Evolutionary conservation across 441 rosid species (phyloP).

Genomic region (Lepidium campestre): DNA sequence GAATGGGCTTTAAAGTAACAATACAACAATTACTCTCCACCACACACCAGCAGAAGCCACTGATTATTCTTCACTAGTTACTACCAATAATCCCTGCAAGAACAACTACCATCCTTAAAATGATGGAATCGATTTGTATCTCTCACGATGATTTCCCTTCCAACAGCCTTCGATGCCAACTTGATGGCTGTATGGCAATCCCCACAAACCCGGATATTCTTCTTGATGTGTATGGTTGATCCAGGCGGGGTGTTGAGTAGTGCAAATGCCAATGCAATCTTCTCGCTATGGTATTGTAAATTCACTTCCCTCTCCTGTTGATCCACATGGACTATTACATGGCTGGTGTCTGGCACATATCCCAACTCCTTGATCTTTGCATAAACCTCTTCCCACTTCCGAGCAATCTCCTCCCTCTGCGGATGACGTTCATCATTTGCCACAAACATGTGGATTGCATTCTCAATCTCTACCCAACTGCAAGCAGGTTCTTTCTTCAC

Average conservation of each 20-base stretch:
- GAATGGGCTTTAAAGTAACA: neutral
- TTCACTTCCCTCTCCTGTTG: conserved; percentile 33
- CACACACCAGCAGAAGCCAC: neutral
- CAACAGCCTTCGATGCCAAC: conserved; percentile 26
- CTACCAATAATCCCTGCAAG: conserved; percentile 38
- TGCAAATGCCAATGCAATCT: conserved; percentile 35
- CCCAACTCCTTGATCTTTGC: conserved; percentile 30
- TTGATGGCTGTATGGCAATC: conserved; percentile 36
- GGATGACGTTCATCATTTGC: conserved; percentile 31
- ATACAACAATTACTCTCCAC: neutral
- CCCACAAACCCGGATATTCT: conserved; percentile 36
- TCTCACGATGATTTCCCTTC: conserved; percentile 27
- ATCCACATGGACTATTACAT: conserved; percentile 32
- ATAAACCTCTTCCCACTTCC: conserved; percentile 28
- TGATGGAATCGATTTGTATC: conserved; percentile 36
- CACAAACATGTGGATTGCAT: conserved; percentile 29
- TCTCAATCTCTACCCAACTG: conserved; percentile 33
- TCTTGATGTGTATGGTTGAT: conserved; percentile 31
- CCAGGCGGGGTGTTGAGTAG: conserved; percentile 37
- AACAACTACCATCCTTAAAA: conserved; percentile 36
- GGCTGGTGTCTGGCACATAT: conserved; percentile 33
- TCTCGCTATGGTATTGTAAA: conserved; percentile 38
- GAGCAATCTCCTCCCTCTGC: conserved; percentile 26
- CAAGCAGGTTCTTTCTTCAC: conserved; percentile 36
- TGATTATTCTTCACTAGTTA: neutral